Evolutionary conservation across 495 filamentous ascomycete genomes (phyloP).

Genomic region (Penicillium simplicissimum): DNA sequence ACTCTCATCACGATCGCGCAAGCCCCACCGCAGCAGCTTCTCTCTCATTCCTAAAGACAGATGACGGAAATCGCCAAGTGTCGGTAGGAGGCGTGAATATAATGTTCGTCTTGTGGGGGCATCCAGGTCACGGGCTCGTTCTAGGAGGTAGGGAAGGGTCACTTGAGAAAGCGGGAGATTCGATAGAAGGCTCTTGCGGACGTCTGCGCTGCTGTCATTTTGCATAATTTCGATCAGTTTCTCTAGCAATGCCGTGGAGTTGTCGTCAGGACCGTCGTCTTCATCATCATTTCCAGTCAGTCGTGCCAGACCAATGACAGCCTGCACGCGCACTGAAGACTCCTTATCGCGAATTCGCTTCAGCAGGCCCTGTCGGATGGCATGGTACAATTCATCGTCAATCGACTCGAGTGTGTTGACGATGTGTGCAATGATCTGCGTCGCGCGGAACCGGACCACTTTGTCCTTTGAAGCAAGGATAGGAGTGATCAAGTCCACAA

Average conservation of each 20-base stretch:
- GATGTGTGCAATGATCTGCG: conserved; percentile 86
- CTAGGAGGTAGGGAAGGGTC: conserved; percentile 89
- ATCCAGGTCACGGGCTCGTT: conserved; percentile 88
- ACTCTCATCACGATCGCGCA: conserved; percentile 92
- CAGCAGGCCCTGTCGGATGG: conserved; percentile 70
- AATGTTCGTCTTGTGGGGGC: conserved; percentile 77
- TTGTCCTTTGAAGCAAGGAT: conserved; percentile 84
- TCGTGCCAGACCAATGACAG: conserved; percentile 84
- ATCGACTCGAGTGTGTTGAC: conserved; percentile 87
- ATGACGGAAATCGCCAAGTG: conserved; percentile 93
- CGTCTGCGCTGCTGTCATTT: conserved; percentile 92
- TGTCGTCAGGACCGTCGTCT: conserved; percentile 68
- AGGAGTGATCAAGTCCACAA: conserved; percentile 68
- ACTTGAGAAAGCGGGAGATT: conserved; percentile 79
- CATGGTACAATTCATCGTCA: conserved; percentile 84
- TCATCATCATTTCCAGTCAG: conserved; percentile 80
- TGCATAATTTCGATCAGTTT: conserved; percentile 90
- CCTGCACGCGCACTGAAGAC: conserved; percentile 85
- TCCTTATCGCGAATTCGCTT: conserved; percentile 93
- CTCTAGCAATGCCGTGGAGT: conserved; percentile 63
- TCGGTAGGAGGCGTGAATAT: conserved; percentile 84
- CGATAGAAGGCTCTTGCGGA: conserved; percentile 80
- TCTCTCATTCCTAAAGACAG: conserved; percentile 93
- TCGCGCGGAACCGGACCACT: conserved; percentile 82
- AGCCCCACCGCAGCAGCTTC: conserved; percentile 91